These are phyloP conservation scores for Haplosporangium gracile DNA, from an alignment of 192 early-diverging fungal genomes.

Conservation along the genomic window DNA sequence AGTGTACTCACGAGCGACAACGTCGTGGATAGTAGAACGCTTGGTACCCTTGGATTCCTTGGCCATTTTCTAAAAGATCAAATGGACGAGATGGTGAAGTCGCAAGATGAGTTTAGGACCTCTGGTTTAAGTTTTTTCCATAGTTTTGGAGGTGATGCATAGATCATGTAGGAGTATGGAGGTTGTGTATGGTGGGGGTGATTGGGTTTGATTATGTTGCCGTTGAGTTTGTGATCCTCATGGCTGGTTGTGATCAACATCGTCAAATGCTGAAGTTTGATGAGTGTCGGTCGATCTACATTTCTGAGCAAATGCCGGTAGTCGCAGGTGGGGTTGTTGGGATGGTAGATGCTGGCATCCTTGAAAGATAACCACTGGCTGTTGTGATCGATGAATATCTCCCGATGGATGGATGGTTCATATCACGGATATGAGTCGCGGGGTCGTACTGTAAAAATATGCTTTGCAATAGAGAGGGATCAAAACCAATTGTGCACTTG, in stretches of 20 bases:
- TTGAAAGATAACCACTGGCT: background rate
- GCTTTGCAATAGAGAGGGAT: conserved; percentile 27
- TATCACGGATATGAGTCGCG: background rate
- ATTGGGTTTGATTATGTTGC: no score
- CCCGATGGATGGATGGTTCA: background rate
- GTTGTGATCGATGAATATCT: background rate
- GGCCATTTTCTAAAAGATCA: conserved; percentile 69
- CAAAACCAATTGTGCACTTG: background rate
- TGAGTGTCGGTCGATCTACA: no score
- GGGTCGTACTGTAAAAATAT: conserved; percentile 4
- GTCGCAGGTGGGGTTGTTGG: background rate
- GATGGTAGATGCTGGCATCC: background rate
- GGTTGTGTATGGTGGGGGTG: background rate
- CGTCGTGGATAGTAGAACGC: conserved; percentile 79
- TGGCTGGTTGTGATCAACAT: background rate
- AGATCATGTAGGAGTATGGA: background rate
- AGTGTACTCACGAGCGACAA: conserved; percentile 97
- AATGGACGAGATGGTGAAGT: background rate
- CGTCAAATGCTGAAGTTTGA: no score
- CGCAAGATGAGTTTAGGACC: background rate
- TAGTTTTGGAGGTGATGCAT: background rate
- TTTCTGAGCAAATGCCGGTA: background rate
- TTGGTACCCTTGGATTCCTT: conserved; percentile 80
- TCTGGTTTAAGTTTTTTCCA: background rate
- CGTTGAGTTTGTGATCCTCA: background rate